Evolutionary conservation across 75 land plant species (phyloP).

Genomic region (Sequoia sempervirens): DNA sequence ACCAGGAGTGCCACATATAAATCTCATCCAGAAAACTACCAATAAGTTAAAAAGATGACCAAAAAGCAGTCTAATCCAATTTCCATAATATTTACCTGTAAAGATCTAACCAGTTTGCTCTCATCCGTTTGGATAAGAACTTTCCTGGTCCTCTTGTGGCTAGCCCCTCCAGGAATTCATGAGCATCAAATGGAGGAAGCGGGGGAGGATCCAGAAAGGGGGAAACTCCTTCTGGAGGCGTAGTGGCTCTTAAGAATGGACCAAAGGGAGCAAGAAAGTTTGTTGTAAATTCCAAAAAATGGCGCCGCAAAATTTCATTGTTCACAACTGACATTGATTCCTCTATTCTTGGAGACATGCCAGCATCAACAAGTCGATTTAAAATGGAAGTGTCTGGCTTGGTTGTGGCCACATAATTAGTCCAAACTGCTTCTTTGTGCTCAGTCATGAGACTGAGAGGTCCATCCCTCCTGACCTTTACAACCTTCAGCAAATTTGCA

Average conservation of each 20-base stretch:
- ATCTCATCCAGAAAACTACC: constrained; percentile 2
- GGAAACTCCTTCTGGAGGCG: constrained; percentile 85
- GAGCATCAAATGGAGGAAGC: constrained; percentile 66
- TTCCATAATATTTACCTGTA: constrained; percentile 56
- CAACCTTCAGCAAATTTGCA: constrained; percentile 65
- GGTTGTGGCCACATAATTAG: constrained; percentile 65
- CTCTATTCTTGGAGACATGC: constrained; percentile 70
- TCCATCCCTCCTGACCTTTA: constrained; percentile 83
- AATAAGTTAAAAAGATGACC: neutral
- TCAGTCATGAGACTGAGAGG: constrained; percentile 96
- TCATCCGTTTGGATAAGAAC: constrained; percentile 83
- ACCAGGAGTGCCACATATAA: neutral
- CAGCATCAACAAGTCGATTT: constrained; percentile 92
- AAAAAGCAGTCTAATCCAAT: constrained; percentile 1
- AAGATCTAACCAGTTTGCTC: constrained; percentile 89
- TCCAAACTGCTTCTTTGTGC: constrained; percentile 95
- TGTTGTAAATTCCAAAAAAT: constrained; percentile 91
- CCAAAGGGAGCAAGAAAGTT: constrained; percentile 99
- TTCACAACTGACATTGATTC: constrained; percentile 98
- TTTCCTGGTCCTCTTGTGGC: constrained; percentile 91
- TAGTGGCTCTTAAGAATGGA: constrained; percentile 74
- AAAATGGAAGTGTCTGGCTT: constrained; percentile 94
- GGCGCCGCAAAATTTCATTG: constrained; percentile 92
- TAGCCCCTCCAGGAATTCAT: constrained; percentile 67
- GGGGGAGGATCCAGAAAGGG: constrained; percentile 89